These are phyloP conservation scores for Corymbia citriodora DNA, from an alignment of 441 rosid genomes.

Conservation along the genomic window DNA sequence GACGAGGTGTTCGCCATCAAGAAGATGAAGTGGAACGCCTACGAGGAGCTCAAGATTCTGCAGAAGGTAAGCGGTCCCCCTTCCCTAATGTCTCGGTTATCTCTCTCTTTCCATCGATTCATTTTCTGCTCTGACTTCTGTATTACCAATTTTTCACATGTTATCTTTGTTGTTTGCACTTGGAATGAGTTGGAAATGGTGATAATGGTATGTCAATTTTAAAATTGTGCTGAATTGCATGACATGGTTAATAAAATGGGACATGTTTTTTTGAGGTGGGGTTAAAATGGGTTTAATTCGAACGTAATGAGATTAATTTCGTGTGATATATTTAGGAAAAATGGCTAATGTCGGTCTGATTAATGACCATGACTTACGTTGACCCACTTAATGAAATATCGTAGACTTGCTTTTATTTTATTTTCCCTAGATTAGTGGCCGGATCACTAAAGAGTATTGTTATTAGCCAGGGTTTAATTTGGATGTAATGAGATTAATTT, in stretches of 20 bases:
- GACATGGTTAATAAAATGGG: not conserved
- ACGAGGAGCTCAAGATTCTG: conserved; percentile 64
- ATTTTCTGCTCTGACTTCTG: not conserved
- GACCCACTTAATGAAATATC: not conserved
- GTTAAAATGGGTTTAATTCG: not conserved
- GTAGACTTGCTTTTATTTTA: too few relatives aligned
- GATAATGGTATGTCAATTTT: not conserved
- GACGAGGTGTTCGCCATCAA: conserved; percentile 57
- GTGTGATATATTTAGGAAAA: not conserved
- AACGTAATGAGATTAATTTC: not conserved
- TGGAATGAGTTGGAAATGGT: not conserved
- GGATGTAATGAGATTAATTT: not conserved
- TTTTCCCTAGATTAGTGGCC: not conserved
- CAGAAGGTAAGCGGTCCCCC: conserved; percentile 39
- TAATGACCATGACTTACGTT: not conserved
- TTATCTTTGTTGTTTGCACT: not conserved
- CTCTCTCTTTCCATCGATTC: not conserved
- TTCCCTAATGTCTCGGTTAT: not conserved
- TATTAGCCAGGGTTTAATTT: not conserved
- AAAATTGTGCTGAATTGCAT: not conserved
- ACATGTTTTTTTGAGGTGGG: too few relatives aligned
- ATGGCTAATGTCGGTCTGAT: not conserved
- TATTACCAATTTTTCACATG: not conserved
- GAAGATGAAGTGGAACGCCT: conserved; percentile 70
- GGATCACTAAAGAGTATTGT: not conserved